A percentile compares a stretch with the other conserved stretches of the same genome.
Evolutionary conservation across 1,284 basidiomycete genomes (phyloP).

Genomic region (Golubevia sp.): DNA sequence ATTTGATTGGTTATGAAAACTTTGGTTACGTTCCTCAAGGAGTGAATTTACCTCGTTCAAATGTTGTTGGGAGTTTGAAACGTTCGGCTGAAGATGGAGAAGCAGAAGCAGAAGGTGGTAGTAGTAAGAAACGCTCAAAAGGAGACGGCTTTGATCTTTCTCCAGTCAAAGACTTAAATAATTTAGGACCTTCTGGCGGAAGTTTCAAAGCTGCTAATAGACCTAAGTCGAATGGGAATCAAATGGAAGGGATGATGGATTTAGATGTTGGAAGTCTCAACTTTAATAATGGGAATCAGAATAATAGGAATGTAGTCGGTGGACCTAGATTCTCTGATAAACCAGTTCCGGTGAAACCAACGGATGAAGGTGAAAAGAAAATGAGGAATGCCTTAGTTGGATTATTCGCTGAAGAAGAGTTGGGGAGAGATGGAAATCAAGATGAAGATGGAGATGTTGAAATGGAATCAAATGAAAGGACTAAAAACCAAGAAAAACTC

Average conservation of each 20-base stretch:
- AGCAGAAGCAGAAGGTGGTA: neutral
- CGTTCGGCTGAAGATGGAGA: neutral
- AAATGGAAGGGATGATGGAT: too few relatives aligned
- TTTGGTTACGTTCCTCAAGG: slow-evolving; percentile 48
- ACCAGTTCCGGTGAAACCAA: slow-evolving; percentile 21
- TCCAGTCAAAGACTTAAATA: slow-evolving; percentile 54
- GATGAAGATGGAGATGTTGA: slow-evolving; percentile 2
- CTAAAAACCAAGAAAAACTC: slow-evolving; percentile 9
- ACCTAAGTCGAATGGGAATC: neutral
- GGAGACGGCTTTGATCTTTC: slow-evolving; percentile 22
- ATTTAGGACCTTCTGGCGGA: slow-evolving; percentile 39
- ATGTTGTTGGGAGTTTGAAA: neutral
- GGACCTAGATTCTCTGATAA: slow-evolving; percentile 45
- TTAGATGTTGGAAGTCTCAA: too few relatives aligned
- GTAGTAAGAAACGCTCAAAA: slow-evolving; percentile 8
- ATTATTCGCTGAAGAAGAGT: slow-evolving; percentile 48
- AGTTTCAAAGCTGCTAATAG: slow-evolving; percentile 35
- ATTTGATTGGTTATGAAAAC: slow-evolving; percentile 33
- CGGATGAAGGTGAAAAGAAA: slow-evolving; percentile 50
- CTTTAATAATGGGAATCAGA: too few relatives aligned
- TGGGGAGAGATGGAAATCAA: neutral
- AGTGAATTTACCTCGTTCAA: slow-evolving; percentile 23
- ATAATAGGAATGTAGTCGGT: too few relatives aligned
- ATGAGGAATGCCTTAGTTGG: slow-evolving; percentile 46
- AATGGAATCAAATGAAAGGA: neutral